Percentiles rank a stretch among this genome's conserved stretches.
Evolutionary conservation across 2,329 filamentous ascomycete genomes (phyloP).

Genomic region (Sporothrix schenckii): DNA sequence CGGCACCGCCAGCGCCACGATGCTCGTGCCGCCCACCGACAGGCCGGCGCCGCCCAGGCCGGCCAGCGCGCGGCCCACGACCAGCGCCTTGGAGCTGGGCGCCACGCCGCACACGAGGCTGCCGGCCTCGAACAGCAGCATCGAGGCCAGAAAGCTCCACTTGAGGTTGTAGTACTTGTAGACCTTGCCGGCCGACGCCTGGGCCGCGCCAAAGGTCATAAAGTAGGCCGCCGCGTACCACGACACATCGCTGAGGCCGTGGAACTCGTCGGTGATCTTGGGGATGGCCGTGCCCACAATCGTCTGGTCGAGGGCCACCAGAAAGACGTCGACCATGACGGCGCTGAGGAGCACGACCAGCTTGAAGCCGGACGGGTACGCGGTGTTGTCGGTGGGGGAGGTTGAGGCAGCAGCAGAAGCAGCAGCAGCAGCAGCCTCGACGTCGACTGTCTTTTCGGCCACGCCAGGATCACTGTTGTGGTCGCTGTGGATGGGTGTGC

Average conservation of each 20-base stretch:
- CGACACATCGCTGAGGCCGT: slow-evolving; percentile 26
- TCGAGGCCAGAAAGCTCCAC: background rate
- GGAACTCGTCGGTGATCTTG: slow-evolving; percentile 29
- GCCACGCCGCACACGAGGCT: slow-evolving; percentile 19
- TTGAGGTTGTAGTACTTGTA: slow-evolving; percentile 24
- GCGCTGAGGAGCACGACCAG: background rate
- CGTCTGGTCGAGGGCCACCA: slow-evolving; percentile 21
- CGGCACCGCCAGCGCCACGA: background rate
- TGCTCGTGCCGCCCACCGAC: slow-evolving; percentile 18
- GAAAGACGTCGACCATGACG: background rate
- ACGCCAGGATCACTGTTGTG: background rate
- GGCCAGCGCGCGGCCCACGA: slow-evolving; percentile 6
- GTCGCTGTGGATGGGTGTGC: background rate
- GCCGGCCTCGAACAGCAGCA: slow-evolving; percentile 23
- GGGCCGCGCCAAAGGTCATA: slow-evolving; percentile 20
- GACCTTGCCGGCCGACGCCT: slow-evolving; percentile 20
- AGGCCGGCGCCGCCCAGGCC: slow-evolving; percentile 20
- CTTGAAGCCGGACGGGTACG: slow-evolving; percentile 3
- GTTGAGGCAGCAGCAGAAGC: background rate
- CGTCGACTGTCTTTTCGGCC: background rate
- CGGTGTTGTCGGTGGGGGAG: background rate
- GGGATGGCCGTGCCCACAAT: slow-evolving; percentile 28
- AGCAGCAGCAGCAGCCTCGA: background rate
- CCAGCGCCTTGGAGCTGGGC: background rate
- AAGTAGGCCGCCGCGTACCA: slow-evolving; percentile 27